phyloP scores from a whole-genome alignment of 257 asterid species.

The Petrea volubilis region DNA sequence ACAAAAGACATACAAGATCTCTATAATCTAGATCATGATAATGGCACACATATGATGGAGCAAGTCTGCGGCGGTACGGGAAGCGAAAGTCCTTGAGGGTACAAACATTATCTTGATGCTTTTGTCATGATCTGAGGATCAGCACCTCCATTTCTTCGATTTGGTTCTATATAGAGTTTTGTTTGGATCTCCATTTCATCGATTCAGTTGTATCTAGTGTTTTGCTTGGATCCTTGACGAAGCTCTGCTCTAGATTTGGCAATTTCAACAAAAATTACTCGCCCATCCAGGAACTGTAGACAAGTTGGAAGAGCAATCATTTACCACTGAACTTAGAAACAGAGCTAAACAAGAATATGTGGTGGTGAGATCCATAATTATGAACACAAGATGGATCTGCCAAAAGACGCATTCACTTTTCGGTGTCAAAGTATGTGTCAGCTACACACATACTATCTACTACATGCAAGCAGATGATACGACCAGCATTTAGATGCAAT shows the following conservation, averaged over 20 bases:
- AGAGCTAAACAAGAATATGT: background rate
- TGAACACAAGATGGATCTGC: background rate
- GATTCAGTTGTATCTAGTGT: conserved; percentile 22
- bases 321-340: background rate
- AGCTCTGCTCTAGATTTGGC: conserved; percentile 63
- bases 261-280: conserved; percentile 78
- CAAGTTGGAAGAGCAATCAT: background rate
- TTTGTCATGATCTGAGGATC: no score
- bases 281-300: conserved; percentile 80
- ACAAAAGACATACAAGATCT: no score
- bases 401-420: background rate
- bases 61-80: no score
- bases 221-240: conserved; percentile 36
- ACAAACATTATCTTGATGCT: no score
- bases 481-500: background rate
- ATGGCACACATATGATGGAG: no score
- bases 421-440: no score
- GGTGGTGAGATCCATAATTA: background rate
- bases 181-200: background rate
- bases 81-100: no score
- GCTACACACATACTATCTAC: no score
- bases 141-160: no score
- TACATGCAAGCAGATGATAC: background rate
- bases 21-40: no score
- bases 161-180: no score